These are phyloP conservation scores for Coemansia sp. DNA, from an alignment of 192 early-diverging fungal genomes.

Conservation along the genomic window DNA sequence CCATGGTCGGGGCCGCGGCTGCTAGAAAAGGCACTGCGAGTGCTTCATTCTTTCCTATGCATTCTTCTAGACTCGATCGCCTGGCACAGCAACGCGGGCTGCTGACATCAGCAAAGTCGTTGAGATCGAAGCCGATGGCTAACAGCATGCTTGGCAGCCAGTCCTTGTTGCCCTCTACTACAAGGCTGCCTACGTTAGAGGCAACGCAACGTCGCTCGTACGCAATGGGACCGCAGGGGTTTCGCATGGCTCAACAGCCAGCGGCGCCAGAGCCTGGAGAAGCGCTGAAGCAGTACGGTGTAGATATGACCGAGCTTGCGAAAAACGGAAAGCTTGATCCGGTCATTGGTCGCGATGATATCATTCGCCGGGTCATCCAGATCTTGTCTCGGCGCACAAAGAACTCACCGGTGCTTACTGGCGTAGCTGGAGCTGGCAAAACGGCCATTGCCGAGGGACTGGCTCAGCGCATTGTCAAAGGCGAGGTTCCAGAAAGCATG, in stretches of 20 bases:
- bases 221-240: slow-evolving; percentile 52
- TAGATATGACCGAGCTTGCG: slow-evolving; percentile 75
- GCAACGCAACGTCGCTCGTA: slow-evolving; percentile 17
- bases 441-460: slow-evolving; percentile 82
- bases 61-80: neutral
- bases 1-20: neutral
- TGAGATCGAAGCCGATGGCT: neutral
- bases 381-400: slow-evolving; percentile 77
- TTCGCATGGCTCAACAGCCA: slow-evolving; percentile 52
- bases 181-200: neutral
- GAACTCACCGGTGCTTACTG: slow-evolving; percentile 77
- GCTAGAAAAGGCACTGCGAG: neutral
- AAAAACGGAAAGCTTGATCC: slow-evolving; percentile 80
- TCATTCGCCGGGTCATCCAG: slow-evolving; percentile 76
- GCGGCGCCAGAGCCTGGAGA: slow-evolving; percentile 49
- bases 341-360: slow-evolving; percentile 78
- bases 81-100: neutral
- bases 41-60: neutral
- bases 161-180: neutral
- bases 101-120: neutral
- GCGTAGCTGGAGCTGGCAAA: slow-evolving; percentile 81
- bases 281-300: slow-evolving; percentile 63
- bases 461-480: slow-evolving; percentile 75
- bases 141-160: neutral
- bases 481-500: slow-evolving; percentile 77